These are phyloP conservation scores for Ophiostoma tasmaniense DNA, from an alignment of 2,329 filamentous ascomycete genomes.

Conservation along the genomic window DNA sequence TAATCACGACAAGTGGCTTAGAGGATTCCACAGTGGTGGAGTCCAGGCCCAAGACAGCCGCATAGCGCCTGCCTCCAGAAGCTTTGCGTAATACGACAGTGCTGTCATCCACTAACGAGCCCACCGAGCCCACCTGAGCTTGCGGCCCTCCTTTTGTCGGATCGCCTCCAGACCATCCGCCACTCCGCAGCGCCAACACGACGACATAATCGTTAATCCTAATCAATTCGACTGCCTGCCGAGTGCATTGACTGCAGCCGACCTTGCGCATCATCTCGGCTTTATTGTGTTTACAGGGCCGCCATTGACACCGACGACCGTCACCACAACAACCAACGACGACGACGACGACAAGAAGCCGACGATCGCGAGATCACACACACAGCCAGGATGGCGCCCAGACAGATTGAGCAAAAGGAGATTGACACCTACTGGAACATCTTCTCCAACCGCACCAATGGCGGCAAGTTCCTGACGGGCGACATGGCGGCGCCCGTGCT, in stretches of 20 bases:
- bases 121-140: neutral
- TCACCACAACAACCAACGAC: neutral
- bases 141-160: slow-evolving; percentile 1
- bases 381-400: slow-evolving; percentile 43
- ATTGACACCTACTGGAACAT: slow-evolving; percentile 61
- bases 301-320: neutral
- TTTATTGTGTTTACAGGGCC: neutral
- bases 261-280: neutral
- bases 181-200: neutral
- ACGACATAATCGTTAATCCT: neutral
- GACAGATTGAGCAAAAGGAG: slow-evolving; percentile 53
- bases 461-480: slow-evolving; percentile 51
- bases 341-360: neutral
- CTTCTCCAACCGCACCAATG: slow-evolving; percentile 51
- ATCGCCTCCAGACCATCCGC: slow-evolving; percentile 4
- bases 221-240: neutral
- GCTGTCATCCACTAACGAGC: neutral
- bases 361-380: neutral
- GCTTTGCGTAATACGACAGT: slow-evolving; percentile 3
- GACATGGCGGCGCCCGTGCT: slow-evolving; percentile 54
- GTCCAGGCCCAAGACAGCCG: neutral
- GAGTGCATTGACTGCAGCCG: neutral
- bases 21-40: neutral
- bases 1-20: neutral
- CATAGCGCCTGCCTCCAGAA: neutral